Percentiles rank a stretch among this genome's conserved stretches.
These are phyloP conservation scores for Eucalyptus polyanthemos DNA, from an alignment of 345 rosid genomes.

Conservation along the genomic window DNA sequence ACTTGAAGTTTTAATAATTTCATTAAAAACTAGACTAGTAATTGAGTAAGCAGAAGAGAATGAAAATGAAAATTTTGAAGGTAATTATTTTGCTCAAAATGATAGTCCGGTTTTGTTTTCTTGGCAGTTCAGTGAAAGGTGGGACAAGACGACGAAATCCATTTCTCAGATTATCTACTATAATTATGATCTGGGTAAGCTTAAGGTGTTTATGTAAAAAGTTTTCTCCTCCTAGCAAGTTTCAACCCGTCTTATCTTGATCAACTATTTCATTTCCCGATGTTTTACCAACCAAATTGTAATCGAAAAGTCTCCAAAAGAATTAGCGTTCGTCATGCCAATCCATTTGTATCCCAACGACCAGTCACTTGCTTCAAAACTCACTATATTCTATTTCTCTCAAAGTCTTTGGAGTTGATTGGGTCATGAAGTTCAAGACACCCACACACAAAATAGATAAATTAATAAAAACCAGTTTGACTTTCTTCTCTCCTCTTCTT, in stretches of 20 bases:
- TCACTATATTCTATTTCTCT: neutral
- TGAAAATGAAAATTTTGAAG: neutral
- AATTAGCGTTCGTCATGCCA: neutral
- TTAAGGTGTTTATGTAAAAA: neutral
- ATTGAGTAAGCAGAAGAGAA: neutral
- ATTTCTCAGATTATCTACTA: too few relatives aligned
- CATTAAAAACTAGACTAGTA: neutral
- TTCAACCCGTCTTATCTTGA: neutral
- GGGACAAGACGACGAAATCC: accelerated
- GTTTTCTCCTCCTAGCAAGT: neutral
- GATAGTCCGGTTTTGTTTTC: neutral
- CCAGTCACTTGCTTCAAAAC: neutral
- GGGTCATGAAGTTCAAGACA: neutral
- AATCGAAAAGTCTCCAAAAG: neutral
- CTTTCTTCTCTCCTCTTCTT: neutral
- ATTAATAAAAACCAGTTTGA: neutral
- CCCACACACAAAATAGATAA: neutral
- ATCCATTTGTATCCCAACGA: neutral
- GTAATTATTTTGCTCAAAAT: neutral
- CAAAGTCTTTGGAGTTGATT: neutral
- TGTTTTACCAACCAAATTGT: neutral
- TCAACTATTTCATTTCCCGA: neutral
- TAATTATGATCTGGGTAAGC: neutral
- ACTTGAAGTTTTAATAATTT: neutral
- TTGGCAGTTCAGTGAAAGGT: neutral